Evolutionary conservation across 768 basidiomycete genomes (phyloP).

Genomic region (Suillus brevipes): DNA sequence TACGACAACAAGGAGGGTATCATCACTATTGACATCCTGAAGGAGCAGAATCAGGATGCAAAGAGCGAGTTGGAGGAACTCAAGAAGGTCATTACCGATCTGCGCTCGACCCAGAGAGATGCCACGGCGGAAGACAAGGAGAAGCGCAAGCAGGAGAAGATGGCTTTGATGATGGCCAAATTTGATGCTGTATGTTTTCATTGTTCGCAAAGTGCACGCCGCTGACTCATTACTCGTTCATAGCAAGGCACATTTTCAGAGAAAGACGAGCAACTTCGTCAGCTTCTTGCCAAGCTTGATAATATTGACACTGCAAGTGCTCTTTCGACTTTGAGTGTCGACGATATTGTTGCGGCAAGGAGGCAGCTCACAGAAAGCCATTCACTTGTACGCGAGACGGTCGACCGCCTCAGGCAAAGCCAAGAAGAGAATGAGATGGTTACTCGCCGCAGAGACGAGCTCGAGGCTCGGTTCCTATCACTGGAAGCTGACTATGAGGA

Average conservation of each 20-base stretch:
- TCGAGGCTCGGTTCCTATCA: conserved; percentile 77
- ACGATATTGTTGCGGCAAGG: conserved; percentile 80
- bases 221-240: conserved; percentile 10
- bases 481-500: conserved; percentile 97
- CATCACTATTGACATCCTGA: conserved; percentile 92
- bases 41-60: conserved; percentile 90
- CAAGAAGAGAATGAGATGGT: conserved; percentile 93
- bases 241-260: conserved; percentile 94
- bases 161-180: conserved; percentile 99
- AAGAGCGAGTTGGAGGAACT: conserved; percentile 89
- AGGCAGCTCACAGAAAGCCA: conserved; percentile 90
- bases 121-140: conserved; percentile 94
- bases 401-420: conserved; percentile 84
- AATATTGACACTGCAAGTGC: conserved; percentile 64
- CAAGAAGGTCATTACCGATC: conserved; percentile 71
- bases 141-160: conserved; percentile 98
- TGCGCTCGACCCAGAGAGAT: conserved; percentile 81
- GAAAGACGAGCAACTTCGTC: conserved; percentile 91
- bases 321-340: conserved; percentile 59
- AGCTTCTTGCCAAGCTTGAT: conserved; percentile 82
- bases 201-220: background rate
- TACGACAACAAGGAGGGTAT: conserved; percentile 95
- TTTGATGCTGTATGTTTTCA: conserved; percentile 79
- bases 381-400: conserved; percentile 79
- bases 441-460: conserved; percentile 77